Evolutionary conservation across 108 stramenopile genomes (phyloP), one percentile per base, ranked within the genome.

Genomic region (Stephanodiscus triporus): DNA sequence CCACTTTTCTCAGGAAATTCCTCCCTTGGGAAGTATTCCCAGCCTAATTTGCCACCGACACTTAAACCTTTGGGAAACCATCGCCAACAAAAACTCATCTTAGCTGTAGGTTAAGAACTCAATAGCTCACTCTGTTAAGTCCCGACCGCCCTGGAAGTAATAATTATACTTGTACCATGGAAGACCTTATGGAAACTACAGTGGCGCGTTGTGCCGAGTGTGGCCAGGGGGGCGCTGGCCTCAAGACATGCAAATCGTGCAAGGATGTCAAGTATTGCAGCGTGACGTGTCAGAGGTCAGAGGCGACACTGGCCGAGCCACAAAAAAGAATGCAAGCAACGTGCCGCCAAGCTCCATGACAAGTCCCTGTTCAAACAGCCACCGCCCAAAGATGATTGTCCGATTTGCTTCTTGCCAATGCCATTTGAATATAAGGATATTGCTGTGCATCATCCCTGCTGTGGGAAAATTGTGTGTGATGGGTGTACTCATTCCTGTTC

Each of bases 251-350:
- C 19, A 49, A 49, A 6, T 49, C 48, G 2, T 49, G 16, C 19
- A 19, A 49, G 48, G 16, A 49, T 6, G 6, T 49, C 2, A 49
- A n/a, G 16, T 19, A 49, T 19, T 19, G 19, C 48, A n/a, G 48
- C 6, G 19, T 49, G 6, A n/a, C 48, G 9, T 72, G 70, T 47
- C 60, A 72, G n/a, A n/a, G n/a, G n/a, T n/a, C n/a, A n/a, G 42
- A 19, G 7, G 16, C 42, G 8, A 8, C 63, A 73, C 24, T 30
- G 63, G 20, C 72, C 72, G 9, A n/a, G 23, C 13, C 72, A 73
- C 63, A 73, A 73, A 65, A 63, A 65, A 9, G 62, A 30, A 45
- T 73, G 63, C 72, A 64, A 48, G 48, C 42, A 73, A 66, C 62
- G 63, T 0, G 72, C 63, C 10, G 72, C 38, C 8, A 63, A 8